Conservation (phyloP, 352 stramenopile species). For the Globisporangium lucens region DNA sequence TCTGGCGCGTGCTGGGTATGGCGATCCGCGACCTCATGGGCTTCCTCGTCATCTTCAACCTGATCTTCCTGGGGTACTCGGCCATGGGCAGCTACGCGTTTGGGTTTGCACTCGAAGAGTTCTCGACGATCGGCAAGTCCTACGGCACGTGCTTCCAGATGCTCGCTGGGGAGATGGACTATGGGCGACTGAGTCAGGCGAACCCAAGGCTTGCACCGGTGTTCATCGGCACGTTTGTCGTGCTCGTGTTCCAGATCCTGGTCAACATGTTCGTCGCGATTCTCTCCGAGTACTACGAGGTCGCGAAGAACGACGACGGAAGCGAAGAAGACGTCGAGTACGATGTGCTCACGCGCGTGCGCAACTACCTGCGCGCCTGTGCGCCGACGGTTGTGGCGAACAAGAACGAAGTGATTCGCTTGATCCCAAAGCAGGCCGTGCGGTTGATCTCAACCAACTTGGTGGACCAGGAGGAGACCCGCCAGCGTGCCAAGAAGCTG, state of each 20-base stretch:
- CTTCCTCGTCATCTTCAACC: conserved; percentile 87
- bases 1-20: conserved; percentile 84
- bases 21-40: conserved; percentile 83
- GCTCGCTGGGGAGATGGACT: conserved; percentile 83
- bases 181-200: conserved; percentile 65
- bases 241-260: conserved; percentile 84
- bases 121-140: conserved; percentile 78
- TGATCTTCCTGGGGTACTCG: conserved; percentile 86
- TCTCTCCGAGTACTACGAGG: conserved; percentile 86
- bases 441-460: conserved; percentile 86
- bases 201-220: conserved; percentile 76
- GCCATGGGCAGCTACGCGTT: conserved; percentile 85
- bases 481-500: conserved; percentile 74
- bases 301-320: conserved; percentile 74
- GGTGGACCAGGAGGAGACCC: conserved; percentile 81
- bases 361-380: conserved; percentile 71
- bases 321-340: conserved; percentile 80
- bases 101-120: conserved; percentile 79
- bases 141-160: conserved; percentile 87
- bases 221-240: conserved; percentile 85
- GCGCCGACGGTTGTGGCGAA: conserved; percentile 76
- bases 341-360: conserved; percentile 77
- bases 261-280: conserved; percentile 91
- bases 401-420: conserved; percentile 71
- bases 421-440: conserved; percentile 73